Evolutionary conservation across 768 basidiomycete species (phyloP).

Genomic region (Psilocybe subaeruginosa): DNA sequence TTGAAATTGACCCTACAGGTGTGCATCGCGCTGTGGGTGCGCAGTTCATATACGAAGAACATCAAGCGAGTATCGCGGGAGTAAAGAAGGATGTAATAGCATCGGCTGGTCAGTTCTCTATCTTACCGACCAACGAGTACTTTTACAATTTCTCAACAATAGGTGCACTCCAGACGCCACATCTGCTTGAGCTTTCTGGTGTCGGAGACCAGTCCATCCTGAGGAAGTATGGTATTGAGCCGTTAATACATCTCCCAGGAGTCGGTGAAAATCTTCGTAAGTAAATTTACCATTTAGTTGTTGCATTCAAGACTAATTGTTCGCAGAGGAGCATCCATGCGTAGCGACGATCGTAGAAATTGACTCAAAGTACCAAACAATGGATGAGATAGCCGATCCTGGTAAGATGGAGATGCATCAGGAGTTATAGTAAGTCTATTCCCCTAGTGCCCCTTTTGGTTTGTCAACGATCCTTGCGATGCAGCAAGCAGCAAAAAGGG

Average conservation of each 20-base stretch:
- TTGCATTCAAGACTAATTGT: background rate
- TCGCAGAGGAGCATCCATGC: slow-evolving; percentile 1
- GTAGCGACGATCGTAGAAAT: slow-evolving; percentile 1
- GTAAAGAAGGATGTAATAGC: slow-evolving; percentile 10
- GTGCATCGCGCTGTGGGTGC: slow-evolving; percentile 1
- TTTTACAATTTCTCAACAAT: background rate
- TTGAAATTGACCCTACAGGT: background rate
- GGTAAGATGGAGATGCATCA: background rate
- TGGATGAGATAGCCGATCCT: slow-evolving; percentile 5
- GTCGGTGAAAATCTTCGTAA: slow-evolving; percentile 2
- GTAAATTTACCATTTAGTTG: background rate
- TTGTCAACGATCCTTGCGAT: background rate
- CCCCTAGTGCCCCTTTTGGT: background rate
- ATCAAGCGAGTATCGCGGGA: background rate
- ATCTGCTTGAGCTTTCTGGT: slow-evolving; percentile 4
- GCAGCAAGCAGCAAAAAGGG: slow-evolving; percentile 4
- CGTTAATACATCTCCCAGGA: slow-evolving; percentile 4
- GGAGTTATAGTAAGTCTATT: slow-evolving; percentile 10
- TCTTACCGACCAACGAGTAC: background rate
- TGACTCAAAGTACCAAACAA: slow-evolving; percentile 6
- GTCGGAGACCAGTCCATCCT: background rate
- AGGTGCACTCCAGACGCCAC: background rate
- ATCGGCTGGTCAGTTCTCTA: slow-evolving; percentile 9
- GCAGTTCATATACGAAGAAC: background rate
- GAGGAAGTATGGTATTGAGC: background rate